Evolutionary conservation across 495 filamentous ascomycete species (phyloP).

Genomic region (Copromyces sp.): DNA sequence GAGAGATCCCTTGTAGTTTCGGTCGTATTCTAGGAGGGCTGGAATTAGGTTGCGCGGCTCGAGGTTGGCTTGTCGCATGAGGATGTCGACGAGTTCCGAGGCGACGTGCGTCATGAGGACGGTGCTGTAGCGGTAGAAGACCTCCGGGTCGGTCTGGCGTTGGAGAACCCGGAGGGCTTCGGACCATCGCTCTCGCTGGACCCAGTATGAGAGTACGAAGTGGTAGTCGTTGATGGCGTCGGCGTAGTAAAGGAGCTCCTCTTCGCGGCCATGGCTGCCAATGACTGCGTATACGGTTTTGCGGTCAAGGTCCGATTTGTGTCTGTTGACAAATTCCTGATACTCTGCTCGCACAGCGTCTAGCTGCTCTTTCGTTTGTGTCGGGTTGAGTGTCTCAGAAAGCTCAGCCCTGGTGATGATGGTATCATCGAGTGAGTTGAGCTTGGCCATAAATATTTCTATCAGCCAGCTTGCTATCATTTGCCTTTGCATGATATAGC

Average conservation of each 20-base stretch:
- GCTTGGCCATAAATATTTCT: conserved; percentile 93
- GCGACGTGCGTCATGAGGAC: conserved; percentile 89
- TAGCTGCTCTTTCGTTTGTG: conserved; percentile 65
- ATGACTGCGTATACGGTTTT: conserved; percentile 95
- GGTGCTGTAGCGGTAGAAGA: conserved; percentile 92
- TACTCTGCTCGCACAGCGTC: conserved; percentile 61
- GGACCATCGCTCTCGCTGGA: conserved; percentile 90
- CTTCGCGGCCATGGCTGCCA: conserved; percentile 86
- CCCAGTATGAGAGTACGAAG: conserved; percentile 93
- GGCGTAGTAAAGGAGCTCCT: conserved; percentile 85
- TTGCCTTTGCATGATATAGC: conserved; percentile 77
- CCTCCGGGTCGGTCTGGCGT: conserved; percentile 78
- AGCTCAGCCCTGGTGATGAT: conserved; percentile 84
- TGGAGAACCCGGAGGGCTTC: conserved; percentile 82
- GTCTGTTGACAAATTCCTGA: conserved; percentile 73
- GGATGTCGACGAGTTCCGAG: conserved; percentile 75
- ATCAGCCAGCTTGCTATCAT: conserved; percentile 96
- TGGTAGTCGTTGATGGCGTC: conserved; percentile 81
- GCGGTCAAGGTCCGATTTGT: conserved; percentile 76
- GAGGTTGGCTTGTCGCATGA: conserved; percentile 88
- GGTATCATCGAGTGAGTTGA: conserved; percentile 89
- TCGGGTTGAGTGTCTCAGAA: conserved; percentile 55
- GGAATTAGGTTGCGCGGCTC: conserved; percentile 83
- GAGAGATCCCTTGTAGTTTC: conserved; percentile 51
- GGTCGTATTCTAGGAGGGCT: conserved; percentile 86